These are phyloP conservation scores for Panicum hallii DNA, from an alignment of 202 grass and related monocot species.

Conservation along the genomic window DNA sequence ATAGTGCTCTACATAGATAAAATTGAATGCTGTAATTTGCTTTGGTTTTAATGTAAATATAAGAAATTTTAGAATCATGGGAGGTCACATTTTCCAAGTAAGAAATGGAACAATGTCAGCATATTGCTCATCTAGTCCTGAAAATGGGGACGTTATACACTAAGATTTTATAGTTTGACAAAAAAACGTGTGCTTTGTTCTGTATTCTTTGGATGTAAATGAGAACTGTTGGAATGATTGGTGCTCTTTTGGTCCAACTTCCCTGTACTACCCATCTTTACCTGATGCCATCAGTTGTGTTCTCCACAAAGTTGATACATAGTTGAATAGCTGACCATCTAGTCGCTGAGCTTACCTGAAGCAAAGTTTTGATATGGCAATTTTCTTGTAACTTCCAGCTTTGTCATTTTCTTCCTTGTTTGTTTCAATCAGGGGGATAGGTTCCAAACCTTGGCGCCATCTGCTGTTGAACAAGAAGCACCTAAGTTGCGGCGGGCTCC, in stretches of 20 bases:
- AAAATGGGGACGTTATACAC: not conserved
- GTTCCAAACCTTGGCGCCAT: slow-evolving; percentile 26
- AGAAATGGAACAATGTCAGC: not conserved
- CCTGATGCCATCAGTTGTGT: not conserved
- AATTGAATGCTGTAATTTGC: not conserved
- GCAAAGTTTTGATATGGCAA: slow-evolving; percentile 13
- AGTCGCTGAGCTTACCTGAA: not conserved
- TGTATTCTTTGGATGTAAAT: slow-evolving; percentile 16
- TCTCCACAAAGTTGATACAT: not conserved
- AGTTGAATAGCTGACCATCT: not conserved
- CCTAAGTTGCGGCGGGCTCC: slow-evolving; percentile 41
- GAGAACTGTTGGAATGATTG: slow-evolving; percentile 1
- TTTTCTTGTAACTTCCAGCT: slow-evolving; percentile 12
- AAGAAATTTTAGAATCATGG: not conserved
- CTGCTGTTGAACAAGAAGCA: slow-evolving; percentile 40
- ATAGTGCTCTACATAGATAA: not conserved
- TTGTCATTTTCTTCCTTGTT: slow-evolving; percentile 29
- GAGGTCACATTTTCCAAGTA: not conserved
- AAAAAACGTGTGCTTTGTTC: not conserved
- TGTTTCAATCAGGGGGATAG: slow-evolving; percentile 42
- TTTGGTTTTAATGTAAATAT: not conserved
- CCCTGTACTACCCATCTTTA: not conserved
- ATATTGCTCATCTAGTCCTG: not conserved
- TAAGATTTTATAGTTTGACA: not conserved
- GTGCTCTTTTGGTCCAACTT: slow-evolving; percentile 11